These are phyloP conservation scores for Morella rubra DNA, from an alignment of 306 rosid genomes.

Conservation along the genomic window DNA sequence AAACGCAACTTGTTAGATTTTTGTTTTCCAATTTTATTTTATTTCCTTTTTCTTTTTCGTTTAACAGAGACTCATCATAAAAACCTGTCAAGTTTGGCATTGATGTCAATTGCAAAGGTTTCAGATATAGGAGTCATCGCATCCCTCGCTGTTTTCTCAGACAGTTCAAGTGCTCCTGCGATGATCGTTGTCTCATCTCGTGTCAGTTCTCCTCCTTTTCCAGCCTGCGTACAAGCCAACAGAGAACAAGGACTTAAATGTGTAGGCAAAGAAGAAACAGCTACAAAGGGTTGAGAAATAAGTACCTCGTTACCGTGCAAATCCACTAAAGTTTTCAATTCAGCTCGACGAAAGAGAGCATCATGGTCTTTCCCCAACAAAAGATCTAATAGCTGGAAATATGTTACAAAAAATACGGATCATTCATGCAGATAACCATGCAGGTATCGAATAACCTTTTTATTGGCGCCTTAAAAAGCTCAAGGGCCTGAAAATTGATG, in stretches of 20 bases:
- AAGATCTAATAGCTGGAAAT: constrained; percentile 68
- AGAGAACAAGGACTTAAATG: background rate
- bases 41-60: constrained; percentile 1
- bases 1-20: background rate
- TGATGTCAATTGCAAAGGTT: constrained; percentile 70
- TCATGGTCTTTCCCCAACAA: constrained; percentile 69
- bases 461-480: background rate
- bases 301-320: constrained; percentile 90
- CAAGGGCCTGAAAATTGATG: background rate
- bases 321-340: constrained; percentile 82
- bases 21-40: no score
- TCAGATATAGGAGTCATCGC: constrained; percentile 89
- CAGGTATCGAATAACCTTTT: constrained; percentile 7
- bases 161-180: constrained; percentile 93
- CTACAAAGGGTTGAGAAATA: background rate
- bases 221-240: constrained; percentile 61
- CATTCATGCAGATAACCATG: background rate
- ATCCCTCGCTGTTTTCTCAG: constrained; percentile 73
- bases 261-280: background rate
- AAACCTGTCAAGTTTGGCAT: constrained; percentile 82
- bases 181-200: constrained; percentile 92
- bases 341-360: constrained; percentile 94
- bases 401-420: constrained; percentile 19
- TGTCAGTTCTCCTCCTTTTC: constrained; percentile 96
- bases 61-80: constrained; percentile 1